phyloP scores from a whole-genome alignment of 805 yeast species.

The Spathaspora hagerdaliae region DNA sequence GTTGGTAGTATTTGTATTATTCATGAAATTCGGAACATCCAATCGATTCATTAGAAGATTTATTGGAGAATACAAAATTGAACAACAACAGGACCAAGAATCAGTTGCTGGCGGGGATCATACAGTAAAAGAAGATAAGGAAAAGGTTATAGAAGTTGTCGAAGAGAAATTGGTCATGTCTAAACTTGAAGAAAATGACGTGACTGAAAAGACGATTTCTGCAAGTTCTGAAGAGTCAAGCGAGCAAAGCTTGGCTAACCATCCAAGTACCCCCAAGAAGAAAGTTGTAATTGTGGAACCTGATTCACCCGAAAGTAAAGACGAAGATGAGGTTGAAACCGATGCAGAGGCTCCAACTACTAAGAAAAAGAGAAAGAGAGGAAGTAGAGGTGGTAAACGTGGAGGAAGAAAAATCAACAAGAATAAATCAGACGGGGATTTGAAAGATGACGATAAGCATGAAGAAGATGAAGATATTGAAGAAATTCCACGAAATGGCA shows the following conservation, averaged over 20 bases:
- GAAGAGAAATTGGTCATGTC: not conserved
- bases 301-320: conserved; percentile 12
- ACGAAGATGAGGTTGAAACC: conserved; percentile 7
- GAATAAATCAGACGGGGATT: conserved; percentile 6
- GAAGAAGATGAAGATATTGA: conserved; percentile 11
- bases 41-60: conserved; percentile 16
- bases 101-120: not conserved
- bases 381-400: conserved; percentile 79
- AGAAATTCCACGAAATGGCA: conserved; percentile 1
- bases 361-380: conserved; percentile 71
- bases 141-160: not conserved
- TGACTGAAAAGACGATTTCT: conserved; percentile 1
- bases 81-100: not conserved
- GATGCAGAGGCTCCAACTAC: conserved; percentile 13
- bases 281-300: conserved; percentile 21
- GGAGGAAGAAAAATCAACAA: conserved; percentile 38
- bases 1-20: conserved; percentile 27
- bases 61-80: conserved; percentile 1
- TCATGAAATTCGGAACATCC: conserved; percentile 32
- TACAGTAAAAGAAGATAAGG: not conserved
- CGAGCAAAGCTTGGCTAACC: not conserved
- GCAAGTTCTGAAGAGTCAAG: conserved; percentile 7
- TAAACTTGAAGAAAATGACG: conserved; percentile 5
- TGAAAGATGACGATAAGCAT: conserved; percentile 9
- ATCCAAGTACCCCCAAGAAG: conserved; percentile 5